Base-by-base conservation (phyloP, 495 filamentous ascomycete genomes). In the Aspergillus sclerotioniger region DNA sequence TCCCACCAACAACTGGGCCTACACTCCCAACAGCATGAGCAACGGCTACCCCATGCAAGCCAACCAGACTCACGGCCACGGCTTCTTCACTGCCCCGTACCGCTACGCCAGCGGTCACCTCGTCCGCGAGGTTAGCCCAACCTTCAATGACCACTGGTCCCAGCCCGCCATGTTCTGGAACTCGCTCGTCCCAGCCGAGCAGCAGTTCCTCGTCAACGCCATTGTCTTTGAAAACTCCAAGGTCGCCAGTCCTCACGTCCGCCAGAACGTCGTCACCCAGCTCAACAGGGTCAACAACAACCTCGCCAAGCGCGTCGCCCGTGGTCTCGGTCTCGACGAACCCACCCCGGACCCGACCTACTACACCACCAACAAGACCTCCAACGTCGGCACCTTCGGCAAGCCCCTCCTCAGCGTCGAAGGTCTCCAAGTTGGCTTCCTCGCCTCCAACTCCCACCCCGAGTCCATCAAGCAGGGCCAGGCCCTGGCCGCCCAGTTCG, bases 221-320 rank as follows among this genome's bases (percentile, higher is more conserved):
- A 50, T 50, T 15, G 47, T 50, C 12, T 50, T 50, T 17, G 47
- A 50, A 6, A 50, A 50, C 16, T 50, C 47, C 13, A 50, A 50
- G 28, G 47, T 50, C 13, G 2, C 47, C 21, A 50, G 47, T 32
- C 47, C 47, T 0, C 47, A 50, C 1, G 47, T 50, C 3, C 47
- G 47, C 1, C 9, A 6, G 47, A 50, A 32, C 16, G 47, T 50
- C 13, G 28, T 50, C 12, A 13, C 25, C 13, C 47, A 50, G 47
- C 19, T 50, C 13, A 50, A 50, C 25, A 28, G 16, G 6, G 28
- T 50, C 12, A 25, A 32, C 31, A 13, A 50, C 10, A 31, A 25
- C 25, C 25, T 50, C 21, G 47, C 47, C 12, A 17, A 5, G 1
- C 25, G 47, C 10, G 47, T 50, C 13, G 47, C 47, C 25, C 8